Evolutionary conservation across 495 filamentous ascomycete species (phyloP).

Genomic region (Lophiostoma macrostomum): DNA sequence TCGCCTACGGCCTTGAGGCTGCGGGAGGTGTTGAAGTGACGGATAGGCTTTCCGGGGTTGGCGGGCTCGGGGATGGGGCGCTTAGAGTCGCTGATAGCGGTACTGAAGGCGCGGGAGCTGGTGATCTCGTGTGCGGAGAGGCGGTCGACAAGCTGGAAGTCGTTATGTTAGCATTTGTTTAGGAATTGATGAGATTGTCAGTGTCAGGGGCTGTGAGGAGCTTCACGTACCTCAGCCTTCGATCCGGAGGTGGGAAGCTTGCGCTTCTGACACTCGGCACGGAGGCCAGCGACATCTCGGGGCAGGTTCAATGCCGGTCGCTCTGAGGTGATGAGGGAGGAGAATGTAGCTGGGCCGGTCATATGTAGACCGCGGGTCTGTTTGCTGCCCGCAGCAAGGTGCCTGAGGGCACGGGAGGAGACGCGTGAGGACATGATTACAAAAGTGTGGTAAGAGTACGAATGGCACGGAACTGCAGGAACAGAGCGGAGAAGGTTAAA

Average conservation of each 20-base stretch:
- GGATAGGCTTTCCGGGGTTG: constrained; percentile 39
- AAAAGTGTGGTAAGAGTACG: background rate
- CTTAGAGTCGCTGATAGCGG: constrained; percentile 45
- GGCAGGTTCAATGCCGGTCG: constrained; percentile 38
- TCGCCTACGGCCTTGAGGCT: constrained; percentile 54
- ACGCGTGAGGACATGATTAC: constrained; percentile 49
- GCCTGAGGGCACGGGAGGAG: constrained; percentile 50
- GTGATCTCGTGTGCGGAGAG: constrained; percentile 53
- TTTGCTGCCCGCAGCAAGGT: constrained; percentile 44
- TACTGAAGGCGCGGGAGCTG: constrained; percentile 54
- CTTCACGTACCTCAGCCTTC: constrained; percentile 48
- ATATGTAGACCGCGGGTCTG: constrained; percentile 53
- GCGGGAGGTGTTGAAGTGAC: constrained; percentile 60
- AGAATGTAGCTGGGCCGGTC: constrained; percentile 43
- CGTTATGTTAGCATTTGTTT: constrained; percentile 38
- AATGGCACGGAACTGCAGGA: background rate
- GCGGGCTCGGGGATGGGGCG: constrained; percentile 24
- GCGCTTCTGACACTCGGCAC: constrained; percentile 42
- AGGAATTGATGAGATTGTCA: background rate
- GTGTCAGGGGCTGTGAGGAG: constrained; percentile 35
- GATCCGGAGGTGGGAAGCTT: constrained; percentile 53
- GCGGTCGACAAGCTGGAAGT: constrained; percentile 51
- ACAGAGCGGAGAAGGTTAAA: background rate
- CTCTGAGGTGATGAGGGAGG: constrained; percentile 40
- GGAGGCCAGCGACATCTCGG: constrained; percentile 36